These are phyloP conservation scores for Piper betle DNA, from an alignment of 164 flowering plant species.

Conservation along the genomic window DNA sequence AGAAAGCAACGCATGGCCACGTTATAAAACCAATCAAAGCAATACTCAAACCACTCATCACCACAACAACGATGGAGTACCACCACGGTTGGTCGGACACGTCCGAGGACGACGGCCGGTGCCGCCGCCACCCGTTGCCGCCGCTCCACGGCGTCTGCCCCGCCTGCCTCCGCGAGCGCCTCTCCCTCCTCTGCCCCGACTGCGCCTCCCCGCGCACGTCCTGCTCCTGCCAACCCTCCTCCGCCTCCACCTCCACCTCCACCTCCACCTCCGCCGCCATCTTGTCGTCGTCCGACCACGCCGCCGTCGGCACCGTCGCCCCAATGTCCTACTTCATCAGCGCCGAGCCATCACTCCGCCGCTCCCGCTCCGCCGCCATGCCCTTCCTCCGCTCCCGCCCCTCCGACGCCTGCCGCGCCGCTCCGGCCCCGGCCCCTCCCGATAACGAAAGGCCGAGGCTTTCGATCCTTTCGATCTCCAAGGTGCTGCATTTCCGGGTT, in stretches of 20 bases:
- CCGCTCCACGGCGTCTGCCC: slow-evolving; percentile 46
- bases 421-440: neutral
- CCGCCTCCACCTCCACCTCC: slow-evolving; percentile 32
- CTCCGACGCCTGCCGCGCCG: neutral
- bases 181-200: slow-evolving; percentile 2
- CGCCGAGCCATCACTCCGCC: slow-evolving; percentile 16
- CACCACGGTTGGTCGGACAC: neutral
- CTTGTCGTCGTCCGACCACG: neutral
- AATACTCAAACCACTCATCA: too few relatives aligned
- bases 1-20: too few relatives aligned
- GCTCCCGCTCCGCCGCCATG: slow-evolving; percentile 28
- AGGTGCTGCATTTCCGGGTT: neutral
- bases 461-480: slow-evolving; percentile 28
- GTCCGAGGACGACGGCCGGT: slow-evolving; percentile 26
- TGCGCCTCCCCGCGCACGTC: slow-evolving; percentile 28
- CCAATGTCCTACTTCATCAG: slow-evolving; percentile 20
- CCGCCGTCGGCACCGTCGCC: slow-evolving; percentile 14
- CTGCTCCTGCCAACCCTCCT: slow-evolving; percentile 7
- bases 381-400: slow-evolving; percentile 36
- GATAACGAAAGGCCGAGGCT: slow-evolving; percentile 1
- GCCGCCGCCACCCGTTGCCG: slow-evolving; percentile 48
- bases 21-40: too few relatives aligned
- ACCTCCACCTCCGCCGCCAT: slow-evolving; percentile 16
- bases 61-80: neutral
- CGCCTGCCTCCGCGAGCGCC: slow-evolving; percentile 46